A percentile compares a stretch with the other conserved stretches of the same genome.
These are phyloP conservation scores for Delitschia confertaspora DNA, from an alignment of 495 filamentous ascomycete species.

Conservation along the genomic window DNA sequence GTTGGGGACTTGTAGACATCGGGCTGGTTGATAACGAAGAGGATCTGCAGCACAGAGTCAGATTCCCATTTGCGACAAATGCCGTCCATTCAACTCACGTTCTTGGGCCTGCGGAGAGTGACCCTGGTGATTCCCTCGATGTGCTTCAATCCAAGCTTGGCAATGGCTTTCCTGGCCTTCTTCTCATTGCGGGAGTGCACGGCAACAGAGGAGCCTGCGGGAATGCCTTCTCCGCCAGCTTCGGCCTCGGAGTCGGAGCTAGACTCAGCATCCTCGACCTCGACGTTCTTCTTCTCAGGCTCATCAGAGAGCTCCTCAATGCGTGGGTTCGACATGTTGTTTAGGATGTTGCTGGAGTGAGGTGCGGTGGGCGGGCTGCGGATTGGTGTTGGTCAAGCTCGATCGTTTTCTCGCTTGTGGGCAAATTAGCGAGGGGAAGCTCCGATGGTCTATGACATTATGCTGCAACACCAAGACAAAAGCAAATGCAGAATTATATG, in stretches of 20 bases:
- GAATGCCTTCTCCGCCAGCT: constrained; percentile 56
- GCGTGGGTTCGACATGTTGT: constrained; percentile 89
- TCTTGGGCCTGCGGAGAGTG: constrained; percentile 95
- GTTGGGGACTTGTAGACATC: constrained; percentile 98
- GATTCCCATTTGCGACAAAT: not conserved
- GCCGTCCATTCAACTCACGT: constrained; percentile 52
- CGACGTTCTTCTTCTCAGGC: constrained; percentile 57
- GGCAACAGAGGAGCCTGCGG: constrained; percentile 75
- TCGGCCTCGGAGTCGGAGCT: constrained; percentile 59
- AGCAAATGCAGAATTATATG: too few relatives aligned
- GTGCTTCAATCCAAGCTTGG: constrained; percentile 93
- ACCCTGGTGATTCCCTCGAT: constrained; percentile 96
- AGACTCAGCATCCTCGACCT: constrained; percentile 69
- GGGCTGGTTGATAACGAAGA: constrained; percentile 98
- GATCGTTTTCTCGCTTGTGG: constrained; percentile 18
- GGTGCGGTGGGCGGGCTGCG: constrained; percentile 28
- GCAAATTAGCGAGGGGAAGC: constrained; percentile 14
- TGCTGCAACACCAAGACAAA: not conserved
- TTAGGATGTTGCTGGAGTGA: too few relatives aligned
- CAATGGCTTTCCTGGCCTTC: constrained; percentile 97
- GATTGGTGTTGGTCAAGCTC: constrained; percentile 29
- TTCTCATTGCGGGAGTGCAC: constrained; percentile 99
- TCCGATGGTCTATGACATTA: not conserved
- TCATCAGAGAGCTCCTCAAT: constrained; percentile 97
- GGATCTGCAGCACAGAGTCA: constrained; percentile 52